Evolutionary conservation across 2,329 filamentous ascomycete species (phyloP).

Genomic region (Penicillium thymicola): DNA sequence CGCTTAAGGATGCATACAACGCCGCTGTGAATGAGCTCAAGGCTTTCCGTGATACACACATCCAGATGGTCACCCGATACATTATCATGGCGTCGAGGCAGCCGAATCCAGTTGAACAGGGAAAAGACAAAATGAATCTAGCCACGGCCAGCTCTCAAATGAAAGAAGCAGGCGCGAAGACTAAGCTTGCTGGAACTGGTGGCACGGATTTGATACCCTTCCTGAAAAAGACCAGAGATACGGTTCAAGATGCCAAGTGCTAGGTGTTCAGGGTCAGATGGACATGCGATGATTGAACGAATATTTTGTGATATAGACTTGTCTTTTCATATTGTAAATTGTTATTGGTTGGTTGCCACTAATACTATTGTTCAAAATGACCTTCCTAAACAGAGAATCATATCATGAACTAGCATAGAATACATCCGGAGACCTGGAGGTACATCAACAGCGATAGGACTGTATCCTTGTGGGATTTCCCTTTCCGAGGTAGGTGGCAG

Average conservation of each 20-base stretch:
- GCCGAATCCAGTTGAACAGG: conserved; percentile 11
- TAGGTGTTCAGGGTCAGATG: conserved; percentile 19
- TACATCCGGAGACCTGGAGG: neutral
- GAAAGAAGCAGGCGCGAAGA: conserved; percentile 28
- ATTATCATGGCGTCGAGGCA: conserved; percentile 46
- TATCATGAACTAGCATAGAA: neutral
- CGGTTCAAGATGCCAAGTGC: conserved; percentile 45
- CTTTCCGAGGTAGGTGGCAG: neutral
- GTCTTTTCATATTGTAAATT: neutral
- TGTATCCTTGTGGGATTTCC: neutral
- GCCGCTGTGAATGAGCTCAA: conserved; percentile 45
- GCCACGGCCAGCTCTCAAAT: conserved; percentile 46
- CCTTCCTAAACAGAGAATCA: neutral
- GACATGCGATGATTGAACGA: conserved; percentile 1
- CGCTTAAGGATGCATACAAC: conserved; percentile 43
- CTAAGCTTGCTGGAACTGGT: conserved; percentile 49
- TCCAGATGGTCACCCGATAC: conserved; percentile 53
- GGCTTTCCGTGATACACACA: conserved; percentile 51
- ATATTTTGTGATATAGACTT: neutral
- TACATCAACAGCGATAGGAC: neutral
- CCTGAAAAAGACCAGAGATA: conserved; percentile 51
- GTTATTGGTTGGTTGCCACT: neutral
- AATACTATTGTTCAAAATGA: neutral
- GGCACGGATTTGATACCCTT: conserved; percentile 54
- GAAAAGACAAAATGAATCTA: conserved; percentile 35